These are phyloP conservation scores for Ophiostoma tasmaniense DNA, from an alignment of 2,329 filamentous ascomycete species.

Conservation along the genomic window DNA sequence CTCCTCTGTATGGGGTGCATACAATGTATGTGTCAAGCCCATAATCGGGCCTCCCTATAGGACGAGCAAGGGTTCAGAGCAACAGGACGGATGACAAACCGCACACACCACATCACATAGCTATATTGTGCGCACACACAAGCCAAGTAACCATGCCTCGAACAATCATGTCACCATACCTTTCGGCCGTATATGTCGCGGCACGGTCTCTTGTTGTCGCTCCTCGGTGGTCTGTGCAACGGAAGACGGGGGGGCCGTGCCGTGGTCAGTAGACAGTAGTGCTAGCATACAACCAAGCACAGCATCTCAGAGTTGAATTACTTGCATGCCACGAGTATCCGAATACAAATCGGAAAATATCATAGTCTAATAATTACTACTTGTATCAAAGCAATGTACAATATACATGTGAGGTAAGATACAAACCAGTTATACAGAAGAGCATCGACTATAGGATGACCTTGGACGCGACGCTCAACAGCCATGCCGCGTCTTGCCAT, in stretches of 20 bases:
- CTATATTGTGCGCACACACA: not conserved
- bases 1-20: not conserved
- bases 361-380: not conserved
- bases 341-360: not conserved
- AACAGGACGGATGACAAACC: not conserved
- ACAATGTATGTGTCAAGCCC: not conserved
- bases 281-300: not conserved
- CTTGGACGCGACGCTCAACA: constrained; percentile 56
- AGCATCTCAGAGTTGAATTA: not conserved
- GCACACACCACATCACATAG: not conserved
- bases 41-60: not conserved
- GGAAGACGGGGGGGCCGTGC: not conserved
- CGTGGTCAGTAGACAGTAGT: not conserved
- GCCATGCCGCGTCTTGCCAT: constrained; percentile 61
- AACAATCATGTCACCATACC: not conserved
- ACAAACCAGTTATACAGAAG: not conserved
- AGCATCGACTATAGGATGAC: constrained; percentile 37
- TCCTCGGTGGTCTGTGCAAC: not conserved
- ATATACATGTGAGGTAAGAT: not conserved
- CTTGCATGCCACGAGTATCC: not conserved
- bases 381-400: not conserved
- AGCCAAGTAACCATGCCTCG: not conserved
- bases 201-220: not conserved
- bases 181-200: not conserved
- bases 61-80: not conserved